Evolutionary conservation across 2,329 filamentous ascomycete species (phyloP), one percentile per base, ranked within the genome.

Genomic region (Diplocarpon mali): DNA sequence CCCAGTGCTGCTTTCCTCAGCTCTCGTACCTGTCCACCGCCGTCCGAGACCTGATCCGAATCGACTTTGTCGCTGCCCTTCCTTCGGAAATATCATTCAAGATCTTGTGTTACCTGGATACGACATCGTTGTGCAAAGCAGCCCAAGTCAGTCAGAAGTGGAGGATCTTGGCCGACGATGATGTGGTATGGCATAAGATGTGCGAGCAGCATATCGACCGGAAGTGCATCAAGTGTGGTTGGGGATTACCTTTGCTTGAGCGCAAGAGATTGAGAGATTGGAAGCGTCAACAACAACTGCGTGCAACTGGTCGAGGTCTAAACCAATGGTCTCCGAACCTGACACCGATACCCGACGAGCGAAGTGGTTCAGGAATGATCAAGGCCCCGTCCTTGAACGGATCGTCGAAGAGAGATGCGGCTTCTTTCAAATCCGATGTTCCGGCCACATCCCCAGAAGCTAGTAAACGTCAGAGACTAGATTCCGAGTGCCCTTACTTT

Each of bases 121-220:
- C 90, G 1, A 83, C 85, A 2, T 95, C 90, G 0, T 73, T 98
- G 0, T 96, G 92, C 70, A 95, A 95, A 63, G 90, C 92, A 1
- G 87, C 92, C 0, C 89, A 95, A 64, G 92, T 98, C 44, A 95
- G 87, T 62, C 78, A 80, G 47, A 75, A 82, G 56, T 98, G 92
- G 92, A 76, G 86, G 50, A 77, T 77, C 46, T 69, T 98, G 34
- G 90, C 92, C n/a, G 92, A 96, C 57, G 90, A 95, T 60, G 90
- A 98, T 63, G 84, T 94, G 8, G 90, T 98, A 3, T 98, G 92
- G 92, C 85, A 95, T 61, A 84, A 83, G 52, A 95, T 96, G 89
- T 98, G 92, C 62, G 88, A 95, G 64, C 90, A 96, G 61, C 89
- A 95, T 63, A 93, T 95, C 56, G 86, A 93, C 62, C 73, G 87